Evolutionary conservation across 345 rosid species (phyloP), one percentile per base, ranked within the genome.

Genomic region (Camelina sativa): DNA sequence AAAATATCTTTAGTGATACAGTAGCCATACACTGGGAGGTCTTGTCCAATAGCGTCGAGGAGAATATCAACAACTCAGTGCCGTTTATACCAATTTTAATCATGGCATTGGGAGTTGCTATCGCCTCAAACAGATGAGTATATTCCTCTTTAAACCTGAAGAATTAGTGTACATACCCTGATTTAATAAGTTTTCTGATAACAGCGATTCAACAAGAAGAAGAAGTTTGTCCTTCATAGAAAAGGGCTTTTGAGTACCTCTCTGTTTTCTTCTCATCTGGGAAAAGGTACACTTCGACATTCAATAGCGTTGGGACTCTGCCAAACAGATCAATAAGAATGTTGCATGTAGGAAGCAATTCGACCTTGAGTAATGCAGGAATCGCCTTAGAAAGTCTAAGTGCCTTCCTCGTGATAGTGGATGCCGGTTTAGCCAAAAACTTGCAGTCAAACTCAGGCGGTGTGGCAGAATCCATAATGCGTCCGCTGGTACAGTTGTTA

Each of bases 11-110:
- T 38, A 65, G 51, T 11, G 53, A 37, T 25, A 15, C 25, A 57
- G 11, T 62, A 56, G 5, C 25, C 87, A 71, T 81, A 89, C 97
- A 80, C 63, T 62, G 84, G n/a, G 84, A 73, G 66, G 78, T 85
- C n/a, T 20, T 44, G 37, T 83, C 80, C 52, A 92, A 80, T 52
- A 78, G 81, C 62, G 79, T 85, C 6, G 92, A 85, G 48, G 93
- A 74, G 66, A 83, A 92, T 80, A 92, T 80, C 70, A 90, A 71
- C 84, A 92, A 73, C 68, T 86, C 85, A 17, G 69, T 51, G 68
- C 82, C 89, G 72, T 79, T 78, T 28, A 87, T 46, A 20, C 67
- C 62, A 82, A 74, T 71, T 83, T 72, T 85, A 77, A 86, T 72
- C 68, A 69, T 81, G 53, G 68, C 75, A 65, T 82, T 72, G 56